Conservation (phyloP, 257 asterid genomes). For the Haberlea rhodopensis region DNA sequence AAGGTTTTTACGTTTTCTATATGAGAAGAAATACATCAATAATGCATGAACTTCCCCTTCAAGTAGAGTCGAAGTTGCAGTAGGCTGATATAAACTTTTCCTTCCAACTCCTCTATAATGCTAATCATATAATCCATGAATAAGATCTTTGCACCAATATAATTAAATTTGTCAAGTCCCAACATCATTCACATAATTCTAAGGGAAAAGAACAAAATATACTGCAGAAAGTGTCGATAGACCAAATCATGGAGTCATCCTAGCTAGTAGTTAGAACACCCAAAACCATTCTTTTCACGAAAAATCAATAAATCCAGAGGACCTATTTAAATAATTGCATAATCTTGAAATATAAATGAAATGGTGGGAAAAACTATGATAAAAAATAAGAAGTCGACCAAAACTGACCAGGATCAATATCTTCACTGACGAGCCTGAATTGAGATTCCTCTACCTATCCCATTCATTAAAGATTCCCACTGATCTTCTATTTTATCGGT, state of each 20-base stretch:
- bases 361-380: neutral
- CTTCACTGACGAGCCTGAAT: slow-evolving; percentile 77
- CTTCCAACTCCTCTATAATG: too few species aligned
- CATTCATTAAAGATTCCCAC: slow-evolving; percentile 72
- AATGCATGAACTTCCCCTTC: too few species aligned
- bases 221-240: neutral
- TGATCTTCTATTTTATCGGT: slow-evolving; percentile 71
- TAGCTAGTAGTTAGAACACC: too few species aligned
- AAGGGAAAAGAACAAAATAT: neutral
- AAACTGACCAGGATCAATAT: slow-evolving; percentile 63
- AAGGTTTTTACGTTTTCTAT: too few species aligned
- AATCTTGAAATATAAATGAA: too few species aligned
- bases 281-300: neutral
- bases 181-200: neutral
- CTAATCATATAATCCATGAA: neutral
- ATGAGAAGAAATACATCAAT: too few species aligned
- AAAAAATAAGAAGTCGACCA: neutral
- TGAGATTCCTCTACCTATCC: slow-evolving; percentile 78
- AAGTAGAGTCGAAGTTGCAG: too few species aligned
- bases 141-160: neutral
- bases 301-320: too few species aligned
- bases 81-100: too few species aligned
- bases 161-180: neutral
- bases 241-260: neutral
- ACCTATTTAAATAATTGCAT: neutral